These are phyloP conservation scores for Knufia fluminis DNA, from an alignment of 2,329 filamentous ascomycete genomes.

Conservation along the genomic window DNA sequence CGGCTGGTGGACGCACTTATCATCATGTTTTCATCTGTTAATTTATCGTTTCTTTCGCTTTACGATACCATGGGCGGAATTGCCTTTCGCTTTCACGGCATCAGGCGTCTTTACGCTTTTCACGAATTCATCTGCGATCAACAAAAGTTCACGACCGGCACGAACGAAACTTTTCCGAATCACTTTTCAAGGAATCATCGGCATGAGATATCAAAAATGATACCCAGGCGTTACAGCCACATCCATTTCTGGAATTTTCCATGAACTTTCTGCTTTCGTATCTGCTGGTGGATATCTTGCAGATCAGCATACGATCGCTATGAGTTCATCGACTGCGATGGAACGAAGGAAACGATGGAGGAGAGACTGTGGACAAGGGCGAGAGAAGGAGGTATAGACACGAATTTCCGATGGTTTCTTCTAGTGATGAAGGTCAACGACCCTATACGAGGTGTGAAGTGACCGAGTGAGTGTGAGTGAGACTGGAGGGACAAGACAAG, in stretches of 20 bases:
- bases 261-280: conserved; percentile 1
- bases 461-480: conserved; percentile 4
- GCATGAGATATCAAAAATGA: conserved; percentile 2
- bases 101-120: conserved; percentile 7
- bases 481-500: conserved; percentile 3
- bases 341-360: conserved; percentile 1
- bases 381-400: not conserved
- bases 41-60: not conserved
- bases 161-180: conserved; percentile 4
- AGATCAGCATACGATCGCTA: not conserved
- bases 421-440: not conserved
- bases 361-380: not conserved
- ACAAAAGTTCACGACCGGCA: conserved; percentile 10
- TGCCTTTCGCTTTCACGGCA: conserved; percentile 7
- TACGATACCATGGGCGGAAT: conserved; percentile 3
- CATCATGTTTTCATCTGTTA: not conserved
- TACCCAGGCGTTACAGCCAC: conserved; percentile 7
- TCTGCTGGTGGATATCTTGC: not conserved
- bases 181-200: conserved; percentile 7
- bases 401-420: not conserved
- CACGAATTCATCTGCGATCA: conserved; percentile 8
- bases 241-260: not conserved
- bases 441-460: conserved; percentile 3
- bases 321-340: not conserved
- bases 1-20: not conserved